Conservation (phyloP, 1,139 yeast species). For the Spencermartinsiella ligniputridi region DNA sequence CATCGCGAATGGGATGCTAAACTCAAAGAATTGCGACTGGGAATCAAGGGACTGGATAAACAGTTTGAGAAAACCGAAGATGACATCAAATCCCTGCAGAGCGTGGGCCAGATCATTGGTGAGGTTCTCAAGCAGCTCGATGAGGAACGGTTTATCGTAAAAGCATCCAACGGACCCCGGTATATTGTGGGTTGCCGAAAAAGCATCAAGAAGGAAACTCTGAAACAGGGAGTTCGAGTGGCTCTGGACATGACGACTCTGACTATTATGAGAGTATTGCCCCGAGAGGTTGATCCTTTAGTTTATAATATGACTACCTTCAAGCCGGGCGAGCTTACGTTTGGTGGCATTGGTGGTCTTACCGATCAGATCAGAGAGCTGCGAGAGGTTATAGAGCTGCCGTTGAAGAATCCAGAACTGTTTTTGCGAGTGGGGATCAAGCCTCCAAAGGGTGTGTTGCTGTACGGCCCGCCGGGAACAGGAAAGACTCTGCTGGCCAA, state of each 20-base stretch:
- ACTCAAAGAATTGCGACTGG: constrained; percentile 76
- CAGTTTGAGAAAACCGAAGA: constrained; percentile 92
- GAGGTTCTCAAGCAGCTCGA: constrained; percentile 95
- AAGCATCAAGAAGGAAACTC: constrained; percentile 75
- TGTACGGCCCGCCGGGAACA: constrained; percentile 99
- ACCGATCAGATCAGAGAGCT: constrained; percentile 94
- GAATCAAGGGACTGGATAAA: constrained; percentile 78
- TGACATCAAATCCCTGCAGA: constrained; percentile 93
- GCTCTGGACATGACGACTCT: constrained; percentile 97
- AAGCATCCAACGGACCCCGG: constrained; percentile 96
- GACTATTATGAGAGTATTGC: constrained; percentile 95
- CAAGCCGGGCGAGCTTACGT: constrained; percentile 94
- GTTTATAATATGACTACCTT: constrained; percentile 98
- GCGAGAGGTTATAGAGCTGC: constrained; percentile 96
- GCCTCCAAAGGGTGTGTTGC: constrained; percentile 95
- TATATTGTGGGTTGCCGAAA: constrained; percentile 97
- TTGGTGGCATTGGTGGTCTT: constrained; percentile 95
- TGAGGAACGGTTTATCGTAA: constrained; percentile 89
- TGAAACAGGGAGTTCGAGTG: constrained; percentile 93
- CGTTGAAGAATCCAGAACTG: constrained; percentile 94
- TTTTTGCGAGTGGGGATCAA: constrained; percentile 94
- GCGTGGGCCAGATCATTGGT: constrained; percentile 97
- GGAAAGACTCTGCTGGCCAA: constrained; percentile 95
- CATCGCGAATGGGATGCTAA: constrained; percentile 95
- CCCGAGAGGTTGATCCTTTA: constrained; percentile 97